A percentile compares a stretch with the other conserved stretches of the same genome.
Conservation (phyloP, 805 yeast genomes). For the Saccharomycopsis fermentans region DNA sequence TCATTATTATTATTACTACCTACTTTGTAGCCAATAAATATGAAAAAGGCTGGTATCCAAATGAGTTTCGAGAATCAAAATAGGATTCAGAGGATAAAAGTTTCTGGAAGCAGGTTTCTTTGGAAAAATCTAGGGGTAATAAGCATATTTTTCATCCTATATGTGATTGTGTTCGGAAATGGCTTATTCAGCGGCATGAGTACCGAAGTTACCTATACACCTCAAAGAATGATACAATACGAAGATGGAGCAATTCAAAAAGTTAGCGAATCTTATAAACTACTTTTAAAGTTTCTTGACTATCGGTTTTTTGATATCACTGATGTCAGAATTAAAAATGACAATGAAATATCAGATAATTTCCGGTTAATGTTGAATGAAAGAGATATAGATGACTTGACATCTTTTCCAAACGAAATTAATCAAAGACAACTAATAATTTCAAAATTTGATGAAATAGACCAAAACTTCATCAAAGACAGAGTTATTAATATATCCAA, state of each 20-base stretch:
- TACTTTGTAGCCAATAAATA: too few relatives aligned
- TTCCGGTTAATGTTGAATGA: background rate
- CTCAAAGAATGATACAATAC: background rate
- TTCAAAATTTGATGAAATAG: slow-evolving; percentile 27
- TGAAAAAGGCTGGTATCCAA: too few relatives aligned
- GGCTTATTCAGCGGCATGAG: background rate
- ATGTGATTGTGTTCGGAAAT: background rate
- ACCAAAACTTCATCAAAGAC: slow-evolving; percentile 46
- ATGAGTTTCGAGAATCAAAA: background rate
- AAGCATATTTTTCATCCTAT: background rate
- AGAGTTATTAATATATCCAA: slow-evolving; percentile 29
- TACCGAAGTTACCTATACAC: background rate
- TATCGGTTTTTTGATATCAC: background rate
- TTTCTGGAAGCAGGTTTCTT: background rate
- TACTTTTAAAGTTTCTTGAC: background rate
- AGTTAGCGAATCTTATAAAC: background rate
- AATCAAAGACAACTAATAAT: background rate
- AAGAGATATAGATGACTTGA: background rate
- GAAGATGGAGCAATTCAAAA: background rate
- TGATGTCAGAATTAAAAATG: background rate
- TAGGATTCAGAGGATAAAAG: background rate
- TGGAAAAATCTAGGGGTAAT: background rate
- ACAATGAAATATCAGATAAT: background rate
- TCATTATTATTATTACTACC: too few relatives aligned
- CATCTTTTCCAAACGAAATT: slow-evolving; percentile 5